These are phyloP conservation scores for Alternaria triticimaculans DNA, from an alignment of 2,329 filamentous ascomycete species.

Conservation along the genomic window DNA sequence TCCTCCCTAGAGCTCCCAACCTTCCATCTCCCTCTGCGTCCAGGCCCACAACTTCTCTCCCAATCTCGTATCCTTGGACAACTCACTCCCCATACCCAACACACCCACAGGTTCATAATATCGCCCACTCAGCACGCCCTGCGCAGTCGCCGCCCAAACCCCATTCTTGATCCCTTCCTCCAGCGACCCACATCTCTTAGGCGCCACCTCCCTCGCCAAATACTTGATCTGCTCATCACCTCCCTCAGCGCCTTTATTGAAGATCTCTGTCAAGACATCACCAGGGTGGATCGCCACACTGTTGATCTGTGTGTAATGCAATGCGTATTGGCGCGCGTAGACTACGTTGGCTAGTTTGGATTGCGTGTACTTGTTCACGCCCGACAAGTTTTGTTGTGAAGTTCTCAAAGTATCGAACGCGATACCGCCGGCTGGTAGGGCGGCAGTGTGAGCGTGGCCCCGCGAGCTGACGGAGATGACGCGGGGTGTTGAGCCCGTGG, in stretches of 20 bases:
- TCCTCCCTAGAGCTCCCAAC: background rate
- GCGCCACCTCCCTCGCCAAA: background rate
- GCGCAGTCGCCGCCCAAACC: background rate
- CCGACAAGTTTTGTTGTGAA: background rate
- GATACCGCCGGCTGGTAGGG: background rate
- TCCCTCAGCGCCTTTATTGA: background rate
- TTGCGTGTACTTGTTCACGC: background rate
- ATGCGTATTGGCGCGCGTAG: background rate
- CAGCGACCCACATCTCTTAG: background rate
- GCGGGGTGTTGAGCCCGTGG: background rate
- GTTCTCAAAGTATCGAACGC: background rate
- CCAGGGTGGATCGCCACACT: background rate
- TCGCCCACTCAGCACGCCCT: background rate
- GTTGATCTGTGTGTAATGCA: background rate
- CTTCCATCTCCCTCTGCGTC: background rate
- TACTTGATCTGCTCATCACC: background rate
- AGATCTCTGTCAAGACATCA: background rate
- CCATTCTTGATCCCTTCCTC: background rate
- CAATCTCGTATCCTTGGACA: background rate
- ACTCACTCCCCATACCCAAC: background rate
- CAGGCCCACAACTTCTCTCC: background rate
- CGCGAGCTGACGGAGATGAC: background rate
- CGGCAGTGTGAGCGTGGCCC: background rate
- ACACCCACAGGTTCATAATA: background rate
- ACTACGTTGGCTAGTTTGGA: background rate